Evolutionary conservation across 495 filamentous ascomycete genomes (phyloP).

Genomic region (Penicillium angulare): DNA sequence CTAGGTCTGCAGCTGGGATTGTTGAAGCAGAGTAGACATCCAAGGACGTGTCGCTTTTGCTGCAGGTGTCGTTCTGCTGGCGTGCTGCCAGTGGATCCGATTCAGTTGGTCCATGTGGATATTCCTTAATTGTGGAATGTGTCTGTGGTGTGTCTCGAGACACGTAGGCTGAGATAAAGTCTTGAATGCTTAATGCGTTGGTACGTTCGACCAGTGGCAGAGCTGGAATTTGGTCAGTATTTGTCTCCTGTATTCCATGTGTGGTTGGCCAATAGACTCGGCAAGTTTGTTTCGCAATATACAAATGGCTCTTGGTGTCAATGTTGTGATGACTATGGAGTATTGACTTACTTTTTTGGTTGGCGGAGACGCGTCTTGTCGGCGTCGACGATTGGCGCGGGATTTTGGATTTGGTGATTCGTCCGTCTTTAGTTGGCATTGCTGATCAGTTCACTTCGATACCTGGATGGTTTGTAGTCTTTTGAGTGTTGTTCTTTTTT

Average conservation of each 20-base stretch:
- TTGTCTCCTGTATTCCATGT: too few species aligned
- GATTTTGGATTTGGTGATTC: conserved; percentile 22
- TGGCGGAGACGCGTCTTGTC: conserved; percentile 12
- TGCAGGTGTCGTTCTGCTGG: background rate
- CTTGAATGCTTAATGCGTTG: conserved; percentile 32
- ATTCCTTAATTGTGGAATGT: background rate
- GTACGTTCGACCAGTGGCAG: conserved; percentile 43
- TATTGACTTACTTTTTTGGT: conserved; percentile 17
- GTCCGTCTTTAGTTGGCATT: conserved; percentile 27
- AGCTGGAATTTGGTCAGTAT: conserved; percentile 10
- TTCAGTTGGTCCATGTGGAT: background rate
- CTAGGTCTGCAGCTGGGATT: conserved; percentile 53
- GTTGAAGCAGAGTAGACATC: conserved; percentile 45
- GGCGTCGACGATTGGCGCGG: background rate
- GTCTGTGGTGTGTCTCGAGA: conserved; percentile 2
- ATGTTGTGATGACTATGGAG: too few species aligned
- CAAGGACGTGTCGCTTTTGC: conserved; percentile 5
- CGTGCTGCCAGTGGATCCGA: background rate
- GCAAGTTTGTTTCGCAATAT: too few species aligned
- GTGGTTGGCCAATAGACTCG: too few species aligned
- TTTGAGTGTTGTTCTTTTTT: too few species aligned
- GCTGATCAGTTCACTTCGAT: background rate
- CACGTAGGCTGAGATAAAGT: conserved; percentile 36
- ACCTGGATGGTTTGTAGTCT: too few species aligned
- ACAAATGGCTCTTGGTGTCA: background rate